Conservation (phyloP, 208 protist species). For the Trypanosoma congolense region DNA sequence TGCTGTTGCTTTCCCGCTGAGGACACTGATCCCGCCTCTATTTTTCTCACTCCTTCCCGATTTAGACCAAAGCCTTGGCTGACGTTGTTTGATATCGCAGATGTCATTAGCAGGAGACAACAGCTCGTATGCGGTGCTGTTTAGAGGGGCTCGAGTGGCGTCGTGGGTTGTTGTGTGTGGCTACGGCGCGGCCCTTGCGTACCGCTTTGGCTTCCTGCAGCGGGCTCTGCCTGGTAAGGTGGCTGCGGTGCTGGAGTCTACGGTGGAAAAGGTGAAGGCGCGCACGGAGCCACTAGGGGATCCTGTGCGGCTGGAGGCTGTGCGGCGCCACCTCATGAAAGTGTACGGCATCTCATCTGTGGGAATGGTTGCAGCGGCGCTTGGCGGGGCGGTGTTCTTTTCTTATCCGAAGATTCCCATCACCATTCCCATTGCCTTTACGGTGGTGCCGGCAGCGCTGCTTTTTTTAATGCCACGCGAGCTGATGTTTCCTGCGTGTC, state of each 20-base stretch:
- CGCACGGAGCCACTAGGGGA: conserved; percentile 59
- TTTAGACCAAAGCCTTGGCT: too few species aligned
- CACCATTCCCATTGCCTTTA: conserved; percentile 35
- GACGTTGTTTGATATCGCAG: background rate
- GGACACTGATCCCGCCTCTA: too few species aligned
- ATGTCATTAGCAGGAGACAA: background rate
- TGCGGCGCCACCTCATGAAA: conserved; percentile 43
- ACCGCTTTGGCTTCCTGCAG: conserved; percentile 46
- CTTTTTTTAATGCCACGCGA: conserved; percentile 40
- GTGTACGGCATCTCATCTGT: conserved; percentile 40
- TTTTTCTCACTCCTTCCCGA: too few species aligned
- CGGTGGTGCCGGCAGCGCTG: conserved; percentile 37
- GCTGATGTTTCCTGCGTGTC: conserved; percentile 32
- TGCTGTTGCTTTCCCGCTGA: too few species aligned
- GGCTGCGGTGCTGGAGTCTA: conserved; percentile 26
- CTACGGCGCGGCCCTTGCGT: conserved; percentile 52
- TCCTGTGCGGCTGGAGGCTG: conserved; percentile 31
- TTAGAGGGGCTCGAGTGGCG: conserved; percentile 32
- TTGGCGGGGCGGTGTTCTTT: conserved; percentile 46
- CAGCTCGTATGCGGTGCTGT: background rate
- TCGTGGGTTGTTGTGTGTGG: conserved; percentile 47
- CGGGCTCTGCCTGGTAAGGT: conserved; percentile 27
- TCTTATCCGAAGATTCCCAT: conserved; percentile 47
- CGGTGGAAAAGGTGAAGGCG: conserved; percentile 52
- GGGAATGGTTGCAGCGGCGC: conserved; percentile 44